Conservation (phyloP, 2,329 filamentous ascomycete genomes). For the Fusarium sp. region DNA sequence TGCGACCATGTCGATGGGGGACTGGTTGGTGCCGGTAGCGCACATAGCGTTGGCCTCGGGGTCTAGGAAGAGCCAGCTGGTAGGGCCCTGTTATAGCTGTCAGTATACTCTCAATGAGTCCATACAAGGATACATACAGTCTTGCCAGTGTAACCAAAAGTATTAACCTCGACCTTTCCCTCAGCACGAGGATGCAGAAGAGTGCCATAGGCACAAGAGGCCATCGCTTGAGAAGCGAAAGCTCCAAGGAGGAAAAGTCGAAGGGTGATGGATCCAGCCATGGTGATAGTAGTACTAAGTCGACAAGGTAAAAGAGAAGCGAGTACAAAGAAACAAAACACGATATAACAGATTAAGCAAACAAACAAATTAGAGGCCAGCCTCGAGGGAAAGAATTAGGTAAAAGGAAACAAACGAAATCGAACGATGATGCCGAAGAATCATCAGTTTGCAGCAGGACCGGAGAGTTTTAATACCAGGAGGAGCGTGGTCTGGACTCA, state of each 20-base stretch:
- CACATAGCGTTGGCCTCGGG: conserved; percentile 57
- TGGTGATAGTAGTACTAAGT: neutral
- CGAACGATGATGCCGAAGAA: conserved; percentile 30
- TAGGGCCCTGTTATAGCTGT: conserved; percentile 53
- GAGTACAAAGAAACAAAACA: conserved; percentile 4
- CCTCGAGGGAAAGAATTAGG: conserved; percentile 9
- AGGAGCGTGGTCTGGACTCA: neutral
- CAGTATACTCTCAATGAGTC: neutral
- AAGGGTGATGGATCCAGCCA: conserved; percentile 27
- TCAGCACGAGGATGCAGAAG: conserved; percentile 49
- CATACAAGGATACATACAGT: neutral
- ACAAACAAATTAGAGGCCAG: conserved; percentile 21
- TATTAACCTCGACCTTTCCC: conserved; percentile 47
- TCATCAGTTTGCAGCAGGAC: conserved; percentile 15
- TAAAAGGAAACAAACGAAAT: conserved; percentile 12
- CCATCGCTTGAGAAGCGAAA: conserved; percentile 38
- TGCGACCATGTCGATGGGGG: conserved; percentile 63
- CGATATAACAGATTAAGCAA: conserved; percentile 1
- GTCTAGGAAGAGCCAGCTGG: conserved; percentile 63
- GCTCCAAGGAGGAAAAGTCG: conserved; percentile 21
- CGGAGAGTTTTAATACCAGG: conserved; percentile 22
- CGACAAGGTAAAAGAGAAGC: neutral
- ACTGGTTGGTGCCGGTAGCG: conserved; percentile 61
- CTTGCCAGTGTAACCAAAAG: conserved; percentile 49
- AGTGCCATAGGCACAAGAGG: conserved; percentile 56